Base-by-base conservation (phyloP, 768 basidiomycete species). In the Boletus edulis region DNA sequence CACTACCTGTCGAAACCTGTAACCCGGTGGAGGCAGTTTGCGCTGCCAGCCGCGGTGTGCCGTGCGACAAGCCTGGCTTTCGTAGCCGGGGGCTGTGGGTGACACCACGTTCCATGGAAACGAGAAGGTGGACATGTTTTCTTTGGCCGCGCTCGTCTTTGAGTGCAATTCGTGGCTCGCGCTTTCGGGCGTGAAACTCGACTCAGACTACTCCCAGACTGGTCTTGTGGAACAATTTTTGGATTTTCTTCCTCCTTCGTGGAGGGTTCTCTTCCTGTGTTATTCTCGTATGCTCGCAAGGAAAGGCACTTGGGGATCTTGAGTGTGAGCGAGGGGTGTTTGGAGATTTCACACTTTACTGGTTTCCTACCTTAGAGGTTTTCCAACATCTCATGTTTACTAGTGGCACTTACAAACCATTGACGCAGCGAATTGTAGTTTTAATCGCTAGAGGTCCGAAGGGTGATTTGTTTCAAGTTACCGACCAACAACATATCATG, bases 141-240 rank as follows among this genome's bases (percentile, higher is more conserved):
- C 18, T 5, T 40, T 52, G 39, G 41, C 39, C 5, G 1, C 5
- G 4, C 37, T 61, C 55, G 57, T 56, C 56, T 58, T 64, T 66
- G 52, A 68, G 62, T 59, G 54, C 57, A 39, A 52, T 64, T 66
- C 54, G 67, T 56, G 64, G 66, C 60, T 47, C 58, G 18, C 55
- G 59, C 46, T 42, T 39, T 41, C n/a, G 52, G 12, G 58, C 42
- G 66, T 52, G 63, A 58, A 67, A 63, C 59, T 55, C 58, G 57
- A 64, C 55, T 68, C 67, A 58, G 67, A 58, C 62, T 59, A 57
- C 39, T 66, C 59, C 65, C 24, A 59, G 46, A 12, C 64, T 66
- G 64, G 65, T 61, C 53, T 45, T 58, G n/a, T 24, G 15, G 12
- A 29, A 15, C 11, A 55, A 49, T 60, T 60, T 64, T 63, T 61